Base-by-base conservation (phyloP, 352 stramenopile genomes). In the Blastocystis sp. region DNA sequence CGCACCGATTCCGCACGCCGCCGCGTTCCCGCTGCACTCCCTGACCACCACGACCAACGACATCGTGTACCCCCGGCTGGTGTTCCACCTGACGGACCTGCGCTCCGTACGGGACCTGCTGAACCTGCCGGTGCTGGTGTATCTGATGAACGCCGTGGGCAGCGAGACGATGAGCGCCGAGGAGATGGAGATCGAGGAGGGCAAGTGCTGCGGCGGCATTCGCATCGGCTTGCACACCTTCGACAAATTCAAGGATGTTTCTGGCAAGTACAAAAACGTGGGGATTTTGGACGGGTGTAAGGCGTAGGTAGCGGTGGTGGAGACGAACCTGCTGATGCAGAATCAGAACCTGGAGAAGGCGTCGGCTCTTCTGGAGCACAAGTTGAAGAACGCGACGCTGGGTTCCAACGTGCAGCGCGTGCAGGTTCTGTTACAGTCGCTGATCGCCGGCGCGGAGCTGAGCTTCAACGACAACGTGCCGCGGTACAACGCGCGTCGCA, bases 281-380 rank as follows among this genome's bases (percentile, higher is more conserved):
- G 21, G 0, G 1, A 41, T 61, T 34, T 34, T 5, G 28, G 21
- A 1, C 21, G 2, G 2, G 52, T 10, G 21, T 84, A 0, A 70
- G 1, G 2, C 4, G 17, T 84, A 84, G 74, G n/a, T 67, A 0
- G 52, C 66, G 59, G 19, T 28, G 21, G 74, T 84, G 21, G 60
- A 59, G 45, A 67, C 74, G 61, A 70, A 53, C 10, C 17, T 84
- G 5, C 52, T 84, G 17, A 67, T 53, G 45, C 74, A 84, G 53
- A 67, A 67, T 41, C 21, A 43, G 4, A 84, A 84, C 48, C 56
- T 84, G n/a, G 74, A 84, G 61, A 84, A 69, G 45, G 74, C 60
- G 14, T 40, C 45, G 10, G 40, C 56, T 11, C 56, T 84, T 21
- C n/a, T 84, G 4, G 52, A 52, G 23, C 38, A 5, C 5, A 66